phyloP scores from a whole-genome alignment of 2,329 filamentous ascomycete species.

The Beauveria bassiana region DNA sequence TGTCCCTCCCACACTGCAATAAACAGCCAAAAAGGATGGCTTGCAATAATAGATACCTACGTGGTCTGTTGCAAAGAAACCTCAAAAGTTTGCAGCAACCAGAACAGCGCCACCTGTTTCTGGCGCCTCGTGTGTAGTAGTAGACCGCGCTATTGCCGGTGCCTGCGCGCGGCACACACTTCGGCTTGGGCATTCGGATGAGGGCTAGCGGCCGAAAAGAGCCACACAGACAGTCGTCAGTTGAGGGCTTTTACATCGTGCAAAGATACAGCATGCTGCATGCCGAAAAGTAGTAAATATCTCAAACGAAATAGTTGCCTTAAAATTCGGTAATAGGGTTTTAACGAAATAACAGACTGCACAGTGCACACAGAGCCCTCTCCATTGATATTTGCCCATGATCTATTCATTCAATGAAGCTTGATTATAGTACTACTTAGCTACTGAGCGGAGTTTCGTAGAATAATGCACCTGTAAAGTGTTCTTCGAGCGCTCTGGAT shows the following conservation, averaged over 20 bases:
- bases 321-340: no score
- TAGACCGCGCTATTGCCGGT: background rate
- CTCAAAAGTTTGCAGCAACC: background rate
- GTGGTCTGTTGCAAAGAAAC: background rate
- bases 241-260: background rate
- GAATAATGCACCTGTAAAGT: background rate
- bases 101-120: background rate
- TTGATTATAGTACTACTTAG: background rate
- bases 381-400: no score
- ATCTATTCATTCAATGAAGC: no score
- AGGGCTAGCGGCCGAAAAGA: background rate
- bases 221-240: background rate
- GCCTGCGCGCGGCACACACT: background rate
- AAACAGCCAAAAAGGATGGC: background rate
- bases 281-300: background rate
- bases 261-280: background rate
- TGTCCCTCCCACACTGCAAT: background rate
- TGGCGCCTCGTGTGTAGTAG: background rate
- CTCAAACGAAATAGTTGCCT: no score
- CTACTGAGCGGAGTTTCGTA: background rate
- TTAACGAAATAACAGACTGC: no score
- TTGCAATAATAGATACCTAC: background rate
- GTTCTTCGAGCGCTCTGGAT: background rate
- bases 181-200: background rate
- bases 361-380: no score